Conservation (phyloP, 176 grass and related monocot species). For the Oropetium thomaeum region DNA sequence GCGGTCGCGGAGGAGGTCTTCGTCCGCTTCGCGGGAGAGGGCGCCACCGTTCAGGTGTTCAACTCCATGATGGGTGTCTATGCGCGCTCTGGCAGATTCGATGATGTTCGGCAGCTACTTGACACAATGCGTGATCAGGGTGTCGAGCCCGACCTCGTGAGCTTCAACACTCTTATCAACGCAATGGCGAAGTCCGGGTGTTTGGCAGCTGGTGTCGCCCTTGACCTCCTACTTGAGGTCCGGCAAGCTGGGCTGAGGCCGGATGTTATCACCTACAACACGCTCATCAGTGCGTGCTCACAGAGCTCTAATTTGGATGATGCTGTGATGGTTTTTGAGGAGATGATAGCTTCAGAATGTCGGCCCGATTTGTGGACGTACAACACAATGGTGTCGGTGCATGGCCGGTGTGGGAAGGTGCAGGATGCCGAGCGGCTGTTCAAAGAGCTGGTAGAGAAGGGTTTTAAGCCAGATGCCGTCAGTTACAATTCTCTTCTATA, state of each 20-base stretch:
- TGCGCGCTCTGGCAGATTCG: conserved; percentile 59
- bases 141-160: conserved; percentile 88
- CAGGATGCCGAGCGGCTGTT: conserved; percentile 62
- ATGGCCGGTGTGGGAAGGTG: conserved; percentile 60
- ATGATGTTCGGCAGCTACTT: conserved; percentile 62
- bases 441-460: conserved; percentile 59
- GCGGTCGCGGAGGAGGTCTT: conserved; percentile 69
- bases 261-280: conserved; percentile 91
- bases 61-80: conserved; percentile 97
- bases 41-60: conserved; percentile 76
- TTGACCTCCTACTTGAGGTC: conserved; percentile 68
- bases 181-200: conserved; percentile 71
- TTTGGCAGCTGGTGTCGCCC: conserved; percentile 47
- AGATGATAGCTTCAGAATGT: conserved; percentile 71
- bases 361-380: conserved; percentile 90
- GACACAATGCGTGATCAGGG: conserved; percentile 60
- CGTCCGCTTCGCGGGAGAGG: conserved; percentile 48
- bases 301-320: conserved; percentile 68
- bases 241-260: conserved; percentile 68
- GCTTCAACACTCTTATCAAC: conserved; percentile 93
- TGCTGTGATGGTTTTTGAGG: conserved; percentile 56
- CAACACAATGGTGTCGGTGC: conserved; percentile 78
- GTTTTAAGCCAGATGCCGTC: conserved; percentile 75
- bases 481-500: conserved; percentile 84
- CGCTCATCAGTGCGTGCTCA: conserved; percentile 78